Evolutionary conservation across 768 basidiomycete genomes (phyloP).

Genomic region (Cystoderma amianthinum): DNA sequence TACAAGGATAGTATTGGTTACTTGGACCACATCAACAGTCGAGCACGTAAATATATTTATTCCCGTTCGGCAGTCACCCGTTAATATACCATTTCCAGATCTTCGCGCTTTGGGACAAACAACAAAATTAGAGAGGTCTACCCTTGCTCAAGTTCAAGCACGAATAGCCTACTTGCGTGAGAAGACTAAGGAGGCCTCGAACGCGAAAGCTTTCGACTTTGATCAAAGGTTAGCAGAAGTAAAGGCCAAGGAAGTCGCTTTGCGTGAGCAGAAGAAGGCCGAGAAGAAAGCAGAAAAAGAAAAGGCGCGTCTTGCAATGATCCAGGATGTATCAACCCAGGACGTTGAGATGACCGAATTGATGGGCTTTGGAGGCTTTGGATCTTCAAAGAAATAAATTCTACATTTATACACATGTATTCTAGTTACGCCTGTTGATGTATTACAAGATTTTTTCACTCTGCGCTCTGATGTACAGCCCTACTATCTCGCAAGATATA

Average conservation of each 20-base stretch:
- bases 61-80: background rate
- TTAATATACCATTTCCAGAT: constrained; percentile 42
- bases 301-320: constrained; percentile 59
- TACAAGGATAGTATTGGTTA: constrained; percentile 94
- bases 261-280: constrained; percentile 69
- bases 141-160: constrained; percentile 86
- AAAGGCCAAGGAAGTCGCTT: constrained; percentile 59
- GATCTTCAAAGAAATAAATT: constrained; percentile 70
- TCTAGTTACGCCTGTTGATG: constrained; percentile 8
- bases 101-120: constrained; percentile 93
- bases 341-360: constrained; percentile 67
- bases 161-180: constrained; percentile 85
- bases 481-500: constrained; percentile 49
- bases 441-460: constrained; percentile 18
- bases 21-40: constrained; percentile 91
- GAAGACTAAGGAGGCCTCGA: constrained; percentile 75
- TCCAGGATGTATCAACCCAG: constrained; percentile 38
- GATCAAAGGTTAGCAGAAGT: constrained; percentile 82
- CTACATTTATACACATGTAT: background rate
- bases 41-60: constrained; percentile 64
- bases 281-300: constrained; percentile 77
- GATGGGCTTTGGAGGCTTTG: constrained; percentile 94
- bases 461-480: background rate
- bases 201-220: constrained; percentile 92
- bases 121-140: constrained; percentile 85